Evolutionary conservation across 805 yeast genomes (phyloP).

Genomic region (Saturnispora bothae): DNA sequence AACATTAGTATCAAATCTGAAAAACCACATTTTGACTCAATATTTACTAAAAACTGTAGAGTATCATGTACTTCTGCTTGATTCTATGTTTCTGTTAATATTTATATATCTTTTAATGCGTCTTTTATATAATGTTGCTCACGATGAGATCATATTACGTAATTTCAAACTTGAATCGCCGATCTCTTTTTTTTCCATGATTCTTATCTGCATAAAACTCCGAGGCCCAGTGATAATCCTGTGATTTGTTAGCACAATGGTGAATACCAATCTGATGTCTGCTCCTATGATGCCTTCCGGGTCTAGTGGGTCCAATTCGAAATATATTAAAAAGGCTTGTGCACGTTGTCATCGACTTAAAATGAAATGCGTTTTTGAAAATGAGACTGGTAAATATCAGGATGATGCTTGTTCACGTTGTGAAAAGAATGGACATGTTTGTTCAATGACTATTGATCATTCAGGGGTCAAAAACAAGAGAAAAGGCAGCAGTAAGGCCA

Average conservation of each 20-base stretch:
- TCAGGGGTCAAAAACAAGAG: conserved; percentile 30
- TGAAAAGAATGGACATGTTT: conserved; percentile 31
- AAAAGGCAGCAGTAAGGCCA: conserved; percentile 19
- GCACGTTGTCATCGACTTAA: conserved; percentile 46
- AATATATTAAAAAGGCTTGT: conserved; percentile 32
- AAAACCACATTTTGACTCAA: not conserved
- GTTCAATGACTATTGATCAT: conserved; percentile 45
- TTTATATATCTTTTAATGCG: too few species aligned
- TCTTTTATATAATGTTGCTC: too few species aligned
- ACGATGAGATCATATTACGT: too few species aligned
- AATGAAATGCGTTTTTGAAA: conserved; percentile 41
- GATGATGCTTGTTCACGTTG: conserved; percentile 39
- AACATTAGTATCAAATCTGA: not conserved
- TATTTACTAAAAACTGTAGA: not conserved
- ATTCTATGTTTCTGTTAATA: too few species aligned
- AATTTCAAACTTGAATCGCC: too few species aligned
- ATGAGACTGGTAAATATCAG: conserved; percentile 33
- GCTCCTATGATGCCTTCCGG: not conserved
- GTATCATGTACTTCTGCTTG: too few species aligned
- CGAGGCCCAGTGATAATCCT: not conserved
- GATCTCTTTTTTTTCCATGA: too few species aligned
- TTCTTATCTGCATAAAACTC: too few species aligned
- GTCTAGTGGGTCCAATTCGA: not conserved
- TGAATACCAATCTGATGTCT: not conserved
- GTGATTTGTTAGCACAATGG: not conserved